Conservation (phyloP, 1,139 yeast genomes). For the Magnusiomyces ingens region DNA sequence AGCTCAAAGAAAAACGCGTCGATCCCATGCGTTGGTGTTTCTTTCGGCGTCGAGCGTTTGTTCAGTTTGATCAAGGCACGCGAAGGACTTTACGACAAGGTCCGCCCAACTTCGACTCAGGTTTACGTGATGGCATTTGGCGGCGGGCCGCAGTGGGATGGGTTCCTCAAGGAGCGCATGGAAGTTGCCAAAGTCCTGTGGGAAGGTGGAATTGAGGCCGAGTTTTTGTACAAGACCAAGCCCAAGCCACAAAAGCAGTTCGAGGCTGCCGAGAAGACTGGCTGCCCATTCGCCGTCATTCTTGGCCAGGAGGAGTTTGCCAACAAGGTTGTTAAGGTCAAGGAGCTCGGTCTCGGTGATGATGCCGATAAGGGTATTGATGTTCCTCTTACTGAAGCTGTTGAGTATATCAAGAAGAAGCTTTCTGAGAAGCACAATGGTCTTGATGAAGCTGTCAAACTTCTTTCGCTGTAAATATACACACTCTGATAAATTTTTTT, state of each 20-base stretch:
- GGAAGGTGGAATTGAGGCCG: slow-evolving; percentile 84
- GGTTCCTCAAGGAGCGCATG: slow-evolving; percentile 90
- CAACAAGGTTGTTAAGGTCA: slow-evolving; percentile 75
- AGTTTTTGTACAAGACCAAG: slow-evolving; percentile 83
- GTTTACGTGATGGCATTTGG: slow-evolving; percentile 97
- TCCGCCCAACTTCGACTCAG: slow-evolving; percentile 82
- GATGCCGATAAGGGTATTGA: slow-evolving; percentile 85
- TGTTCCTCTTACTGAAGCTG: slow-evolving; percentile 53
- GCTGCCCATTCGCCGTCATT: slow-evolving; percentile 85
- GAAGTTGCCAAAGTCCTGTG: slow-evolving; percentile 70
- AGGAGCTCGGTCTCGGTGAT: slow-evolving; percentile 81
- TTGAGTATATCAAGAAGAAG: slow-evolving; percentile 48
- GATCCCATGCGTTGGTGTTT: slow-evolving; percentile 94
- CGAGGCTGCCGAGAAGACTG: slow-evolving; percentile 93
- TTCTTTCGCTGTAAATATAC: slow-evolving; percentile 17
- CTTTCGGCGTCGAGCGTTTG: slow-evolving; percentile 93
- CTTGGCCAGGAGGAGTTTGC: slow-evolving; percentile 90
- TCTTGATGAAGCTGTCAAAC: slow-evolving; percentile 22
- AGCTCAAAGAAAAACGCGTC: slow-evolving; percentile 60
- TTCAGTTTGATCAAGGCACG: slow-evolving; percentile 84
- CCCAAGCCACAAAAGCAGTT: slow-evolving; percentile 94
- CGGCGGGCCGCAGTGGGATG: slow-evolving; percentile 94
- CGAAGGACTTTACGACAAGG: slow-evolving; percentile 46
- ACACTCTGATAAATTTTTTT: not conserved
- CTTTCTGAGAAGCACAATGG: slow-evolving; percentile 33